Evolutionary conservation across 345 rosid species (phyloP).

Genomic region (Luvunga scandens): DNA sequence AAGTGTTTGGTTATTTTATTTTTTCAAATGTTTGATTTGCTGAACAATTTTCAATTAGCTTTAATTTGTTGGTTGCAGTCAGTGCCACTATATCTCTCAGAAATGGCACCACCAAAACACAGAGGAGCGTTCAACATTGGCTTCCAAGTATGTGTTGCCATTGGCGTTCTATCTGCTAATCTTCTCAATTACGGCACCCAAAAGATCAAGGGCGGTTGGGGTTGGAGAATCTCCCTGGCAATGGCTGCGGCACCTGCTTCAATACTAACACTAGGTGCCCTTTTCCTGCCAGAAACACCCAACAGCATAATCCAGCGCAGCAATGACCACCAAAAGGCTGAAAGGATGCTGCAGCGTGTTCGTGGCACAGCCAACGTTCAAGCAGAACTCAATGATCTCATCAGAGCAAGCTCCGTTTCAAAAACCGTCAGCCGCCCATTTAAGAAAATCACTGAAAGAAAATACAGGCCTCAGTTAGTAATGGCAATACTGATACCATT

Average conservation of each 20-base stretch:
- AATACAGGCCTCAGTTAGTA: slow-evolving; percentile 62
- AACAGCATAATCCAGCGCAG: slow-evolving; percentile 56
- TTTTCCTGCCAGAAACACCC: slow-evolving; percentile 74
- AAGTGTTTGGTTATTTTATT: not conserved
- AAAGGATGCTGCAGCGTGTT: slow-evolving; percentile 45
- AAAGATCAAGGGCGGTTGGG: slow-evolving; percentile 62
- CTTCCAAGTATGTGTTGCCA: slow-evolving; percentile 57
- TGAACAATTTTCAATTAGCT: not conserved
- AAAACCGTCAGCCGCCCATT: slow-evolving; percentile 37
- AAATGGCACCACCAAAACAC: slow-evolving; percentile 75
- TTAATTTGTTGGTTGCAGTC: slow-evolving; percentile 34
- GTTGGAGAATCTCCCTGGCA: slow-evolving; percentile 76
- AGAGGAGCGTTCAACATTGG: slow-evolving; percentile 82
- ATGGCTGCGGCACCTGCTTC: slow-evolving; percentile 64
- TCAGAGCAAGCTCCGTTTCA: slow-evolving; percentile 35
- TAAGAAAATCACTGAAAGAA: slow-evolving; percentile 35
- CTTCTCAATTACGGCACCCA: slow-evolving; percentile 58
- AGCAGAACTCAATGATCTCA: slow-evolving; percentile 62
- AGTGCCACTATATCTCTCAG: slow-evolving; percentile 80
- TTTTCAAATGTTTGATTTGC: no score
- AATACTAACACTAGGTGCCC: slow-evolving; percentile 54
- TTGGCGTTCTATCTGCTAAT: slow-evolving; percentile 61
- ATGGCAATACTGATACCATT: slow-evolving; percentile 73
- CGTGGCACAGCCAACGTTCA: slow-evolving; percentile 57
- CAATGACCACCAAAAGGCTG: slow-evolving; percentile 37